These are phyloP conservation scores for Clavariopsis aquatica DNA, from an alignment of 495 filamentous ascomycete genomes.

Conservation along the genomic window DNA sequence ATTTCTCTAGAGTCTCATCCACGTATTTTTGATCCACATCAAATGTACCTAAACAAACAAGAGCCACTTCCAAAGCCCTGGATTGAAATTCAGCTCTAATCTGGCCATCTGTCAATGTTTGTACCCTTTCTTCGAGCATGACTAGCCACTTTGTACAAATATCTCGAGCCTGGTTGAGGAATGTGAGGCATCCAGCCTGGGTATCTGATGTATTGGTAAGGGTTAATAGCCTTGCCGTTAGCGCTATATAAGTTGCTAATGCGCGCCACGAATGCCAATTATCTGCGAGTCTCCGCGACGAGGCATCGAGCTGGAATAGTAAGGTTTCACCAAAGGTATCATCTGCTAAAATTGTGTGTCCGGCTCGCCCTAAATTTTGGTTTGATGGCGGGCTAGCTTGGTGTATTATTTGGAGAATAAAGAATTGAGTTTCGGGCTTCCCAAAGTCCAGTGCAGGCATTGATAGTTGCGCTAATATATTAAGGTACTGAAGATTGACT, in stretches of 20 bases:
- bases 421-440: constrained; percentile 30
- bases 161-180: constrained; percentile 17
- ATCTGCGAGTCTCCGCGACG: constrained; percentile 19
- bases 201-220: neutral
- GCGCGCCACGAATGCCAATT: constrained; percentile 37
- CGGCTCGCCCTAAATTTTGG: neutral
- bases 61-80: constrained; percentile 30
- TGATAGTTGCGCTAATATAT: constrained; percentile 32
- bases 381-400: constrained; percentile 24
- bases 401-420: constrained; percentile 35
- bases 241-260: constrained; percentile 17
- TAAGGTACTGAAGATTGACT: constrained; percentile 35
- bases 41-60: constrained; percentile 30
- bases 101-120: neutral
- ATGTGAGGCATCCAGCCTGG: constrained; percentile 1
- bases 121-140: constrained; percentile 15
- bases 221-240: constrained; percentile 24
- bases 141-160: constrained; percentile 22
- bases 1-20: constrained; percentile 11
- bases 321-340: constrained; percentile 18
- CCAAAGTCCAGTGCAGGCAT: constrained; percentile 28
- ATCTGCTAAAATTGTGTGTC: constrained; percentile 19
- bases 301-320: constrained; percentile 5
- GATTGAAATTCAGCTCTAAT: constrained; percentile 23
- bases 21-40: constrained; percentile 30